Percentiles rank a stretch among this genome's conserved stretches.
Evolutionary conservation across 2,329 filamentous ascomycete genomes (phyloP).

Genomic region (Calonectria pteridis): DNA sequence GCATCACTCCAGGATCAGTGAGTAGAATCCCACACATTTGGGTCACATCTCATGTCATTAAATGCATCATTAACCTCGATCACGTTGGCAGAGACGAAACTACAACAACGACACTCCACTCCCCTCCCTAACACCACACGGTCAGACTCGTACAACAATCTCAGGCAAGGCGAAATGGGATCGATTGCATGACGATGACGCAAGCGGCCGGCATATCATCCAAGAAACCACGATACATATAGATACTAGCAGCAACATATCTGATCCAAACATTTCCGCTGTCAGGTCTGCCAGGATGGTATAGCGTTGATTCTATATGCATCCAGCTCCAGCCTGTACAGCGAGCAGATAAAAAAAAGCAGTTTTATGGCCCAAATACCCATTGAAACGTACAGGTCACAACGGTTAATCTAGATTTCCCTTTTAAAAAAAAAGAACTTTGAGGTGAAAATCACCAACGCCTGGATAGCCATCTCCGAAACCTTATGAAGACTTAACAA

Average conservation of each 20-base stretch:
- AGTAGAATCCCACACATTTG: rapidly evolving
- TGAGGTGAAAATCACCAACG: no score
- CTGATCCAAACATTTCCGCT: background rate
- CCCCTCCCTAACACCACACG: background rate
- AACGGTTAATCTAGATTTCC: no score
- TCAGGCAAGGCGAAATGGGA: slow-evolving; percentile 24
- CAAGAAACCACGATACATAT: slow-evolving; percentile 18
- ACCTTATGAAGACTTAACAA: no score
- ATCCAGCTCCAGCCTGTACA: no score
- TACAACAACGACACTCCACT: background rate
- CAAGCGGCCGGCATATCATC: slow-evolving; percentile 23
- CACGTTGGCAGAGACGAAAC: background rate
- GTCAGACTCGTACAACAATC: slow-evolving; percentile 12
- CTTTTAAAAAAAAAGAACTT: no score
- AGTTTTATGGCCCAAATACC: no score
- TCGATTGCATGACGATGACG: slow-evolving; percentile 22
- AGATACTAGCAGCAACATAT: background rate
- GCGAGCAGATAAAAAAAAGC: no score
- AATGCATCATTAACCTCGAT: background rate
- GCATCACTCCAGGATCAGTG: slow-evolving; percentile 16
- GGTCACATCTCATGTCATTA: rapidly evolving
- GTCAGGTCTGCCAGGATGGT: background rate
- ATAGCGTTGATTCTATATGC: no score
- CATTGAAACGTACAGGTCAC: no score
- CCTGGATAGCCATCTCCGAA: no score